Conservation (phyloP, 176 grass and related monocot species). For the Carex littledalei region DNA sequence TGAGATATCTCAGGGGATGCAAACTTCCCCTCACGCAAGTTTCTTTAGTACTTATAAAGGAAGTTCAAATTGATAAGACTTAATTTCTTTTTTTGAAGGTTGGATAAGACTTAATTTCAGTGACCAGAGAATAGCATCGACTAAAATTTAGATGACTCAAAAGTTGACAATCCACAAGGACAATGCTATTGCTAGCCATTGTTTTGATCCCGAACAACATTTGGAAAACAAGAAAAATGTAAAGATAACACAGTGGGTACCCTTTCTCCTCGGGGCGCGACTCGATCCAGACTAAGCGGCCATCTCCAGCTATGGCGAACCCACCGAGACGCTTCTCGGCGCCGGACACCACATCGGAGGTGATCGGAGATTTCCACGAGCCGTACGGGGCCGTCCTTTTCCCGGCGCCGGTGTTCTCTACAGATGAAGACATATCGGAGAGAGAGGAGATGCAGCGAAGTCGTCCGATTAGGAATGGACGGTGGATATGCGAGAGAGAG, state of each 20-base stretch:
- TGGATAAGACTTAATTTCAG: no score
- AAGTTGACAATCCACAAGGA: background rate
- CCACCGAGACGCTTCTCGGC: conserved; percentile 61
- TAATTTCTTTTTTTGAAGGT: no score
- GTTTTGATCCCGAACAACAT: background rate
- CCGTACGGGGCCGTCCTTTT: conserved; percentile 61
- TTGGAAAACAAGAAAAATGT: background rate
- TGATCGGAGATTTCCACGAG: conserved; percentile 91
- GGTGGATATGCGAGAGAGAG: conserved; percentile 11
- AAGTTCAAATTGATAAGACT: no score
- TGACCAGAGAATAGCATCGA: no score
- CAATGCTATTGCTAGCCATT: background rate
- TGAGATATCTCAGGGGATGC: no score
- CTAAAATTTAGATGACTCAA: no score
- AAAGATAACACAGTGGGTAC: conserved; percentile 10
- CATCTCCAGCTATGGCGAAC: conserved; percentile 59
- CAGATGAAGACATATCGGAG: conserved; percentile 10
- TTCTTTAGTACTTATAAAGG: no score
- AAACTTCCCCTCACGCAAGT: no score
- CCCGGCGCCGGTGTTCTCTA: background rate
- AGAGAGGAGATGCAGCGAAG: conserved; percentile 15
- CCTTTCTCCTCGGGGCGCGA: conserved; percentile 76
- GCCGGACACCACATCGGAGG: conserved; percentile 51
- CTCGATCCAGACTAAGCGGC: conserved; percentile 73
- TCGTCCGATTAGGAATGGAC: conserved; percentile 12